Base-by-base conservation (phyloP, 2,329 filamentous ascomycete species). In the Epichloe sibirici region DNA sequence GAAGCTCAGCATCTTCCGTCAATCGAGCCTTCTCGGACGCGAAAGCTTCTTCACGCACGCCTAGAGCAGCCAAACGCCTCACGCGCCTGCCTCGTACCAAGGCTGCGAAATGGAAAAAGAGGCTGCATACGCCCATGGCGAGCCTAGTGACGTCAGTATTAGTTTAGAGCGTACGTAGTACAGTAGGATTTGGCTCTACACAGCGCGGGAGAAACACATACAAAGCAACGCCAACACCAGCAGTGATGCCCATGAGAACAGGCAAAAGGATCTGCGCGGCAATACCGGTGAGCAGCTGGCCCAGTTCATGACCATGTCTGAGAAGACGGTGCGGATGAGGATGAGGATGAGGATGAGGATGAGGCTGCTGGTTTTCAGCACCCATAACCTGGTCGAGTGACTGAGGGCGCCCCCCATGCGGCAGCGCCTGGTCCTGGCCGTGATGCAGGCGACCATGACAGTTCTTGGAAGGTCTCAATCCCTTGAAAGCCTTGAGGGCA, bases 221-320 rank as follows among this genome's bases (percentile, higher is more conserved):
- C 75, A 86, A 65, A 66, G 83, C 85, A 57, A 84, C 81, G 34
- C 75, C 74, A 51, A 88, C 76, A 62, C 85, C 86, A 45, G 83
- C 82, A 25, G 81, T 74, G 57, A 88, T 75, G 54, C 86, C 86
- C 57, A 88, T 75, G 50, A 85, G 69, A 51, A 88, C 73, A 2
- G 86, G 85, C 40, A 88, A 71, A 47, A 88, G 65, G 45, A 89
- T 75, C 56, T 83, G 79, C 39, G 80, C 71, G 56, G 77, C 72
- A 48, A 85, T 72, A 59, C 77, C 77, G 61, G 74, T 72, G 46
- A 81, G 57, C 28, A 81, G 66, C 55, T 72, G 68, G 51, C 70
- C 65, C 68, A 77, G 76, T 52, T 59, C 46, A 45, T 56, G 59
- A 15, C 51, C 50, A 23, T 52, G 49, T 23, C 61, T 62, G 48